Evolutionary conservation across 2,329 filamentous ascomycete genomes (phyloP), one percentile per base, ranked within the genome.

Genomic region (Curvularia sp.): DNA sequence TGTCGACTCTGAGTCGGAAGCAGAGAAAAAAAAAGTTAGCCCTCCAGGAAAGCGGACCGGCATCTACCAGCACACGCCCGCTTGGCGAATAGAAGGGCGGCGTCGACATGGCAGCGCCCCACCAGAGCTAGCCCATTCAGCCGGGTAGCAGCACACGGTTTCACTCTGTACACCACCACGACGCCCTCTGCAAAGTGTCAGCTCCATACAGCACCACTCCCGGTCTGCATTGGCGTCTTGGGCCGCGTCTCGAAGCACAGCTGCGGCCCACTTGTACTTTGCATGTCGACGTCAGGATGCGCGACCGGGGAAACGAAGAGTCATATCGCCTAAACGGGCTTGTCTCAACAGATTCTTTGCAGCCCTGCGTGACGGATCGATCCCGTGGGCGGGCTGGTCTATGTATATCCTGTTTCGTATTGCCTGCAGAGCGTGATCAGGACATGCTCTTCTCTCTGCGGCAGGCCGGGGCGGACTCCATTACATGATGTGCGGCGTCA

Each of bases 21-120:
- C 12, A 55, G 30, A 31, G 33, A 58, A 54, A 67, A 62, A 68
- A 51, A 43, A 47, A 31, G 49, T 60, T 49, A 47, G 51, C 53
- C 48, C 33, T 58, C 62, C 60, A 63, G 61, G 60, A 51, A 58
- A 63, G 63, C 62, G 64, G 64, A 61, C 62, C 62, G 42, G 64
- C 62, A 58, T 42, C 44, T 48, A 54, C 47, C 46, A 53, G 51
- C 51, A 57, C 46, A 50, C 28, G 35, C 42, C 22, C 15, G 4
- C 10, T 20, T 28, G 60, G 60, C 56, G 59, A 52, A 60, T 61
- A 58, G 60, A 54, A 28, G 39, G 49, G 38, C 48, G 10, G 42
- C 28, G 31, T 46, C 49, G 53, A 57, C 57, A 48, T 48, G 53
- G 50, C 59, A 48, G 58, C 55, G 55, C 52, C 48, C 49, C 48